A percentile compares a stretch with the other conserved stretches of the same genome.
Conservation (phyloP, 1,284 basidiomycete genomes). For the Puccinia sorghi region DNA sequence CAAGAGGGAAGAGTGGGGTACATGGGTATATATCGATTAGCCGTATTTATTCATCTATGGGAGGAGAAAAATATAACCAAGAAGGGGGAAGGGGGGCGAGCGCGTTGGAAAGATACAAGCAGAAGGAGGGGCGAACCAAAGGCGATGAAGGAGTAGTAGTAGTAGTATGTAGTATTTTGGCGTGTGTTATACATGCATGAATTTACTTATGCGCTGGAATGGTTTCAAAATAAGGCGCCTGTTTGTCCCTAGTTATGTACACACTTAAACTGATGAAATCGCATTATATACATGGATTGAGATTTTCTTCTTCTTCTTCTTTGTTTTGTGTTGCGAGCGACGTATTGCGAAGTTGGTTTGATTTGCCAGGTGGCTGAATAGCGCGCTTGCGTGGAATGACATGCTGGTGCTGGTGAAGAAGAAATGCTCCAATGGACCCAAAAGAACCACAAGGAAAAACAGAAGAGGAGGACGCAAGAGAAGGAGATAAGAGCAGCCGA, state of each 20-base stretch:
- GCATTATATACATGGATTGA: background rate
- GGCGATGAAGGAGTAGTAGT: too few relatives aligned
- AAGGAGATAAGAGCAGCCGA: background rate
- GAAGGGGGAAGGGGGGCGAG: too few relatives aligned
- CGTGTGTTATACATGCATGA: background rate
- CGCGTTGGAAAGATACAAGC: too few relatives aligned
- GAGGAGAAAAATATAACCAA: background rate
- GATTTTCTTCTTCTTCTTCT: background rate
- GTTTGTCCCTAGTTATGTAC: background rate
- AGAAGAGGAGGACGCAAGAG: background rate
- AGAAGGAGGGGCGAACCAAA: too few relatives aligned
- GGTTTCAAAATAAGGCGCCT: background rate
- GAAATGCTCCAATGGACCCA: background rate
- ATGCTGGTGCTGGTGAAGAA: background rate
- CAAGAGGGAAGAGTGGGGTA: too few relatives aligned
- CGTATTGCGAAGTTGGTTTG: background rate
- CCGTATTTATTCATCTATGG: background rate
- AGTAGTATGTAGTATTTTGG: background rate
- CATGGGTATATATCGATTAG: background rate
- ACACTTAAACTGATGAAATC: constrained; percentile 6
- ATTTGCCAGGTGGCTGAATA: background rate
- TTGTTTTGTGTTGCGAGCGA: background rate
- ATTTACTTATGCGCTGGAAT: too few relatives aligned
- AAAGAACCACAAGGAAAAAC: background rate
- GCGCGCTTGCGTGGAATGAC: background rate